These are phyloP conservation scores for Xerocomus spinulosus DNA, from an alignment of 768 basidiomycete genomes.

Conservation along the genomic window DNA sequence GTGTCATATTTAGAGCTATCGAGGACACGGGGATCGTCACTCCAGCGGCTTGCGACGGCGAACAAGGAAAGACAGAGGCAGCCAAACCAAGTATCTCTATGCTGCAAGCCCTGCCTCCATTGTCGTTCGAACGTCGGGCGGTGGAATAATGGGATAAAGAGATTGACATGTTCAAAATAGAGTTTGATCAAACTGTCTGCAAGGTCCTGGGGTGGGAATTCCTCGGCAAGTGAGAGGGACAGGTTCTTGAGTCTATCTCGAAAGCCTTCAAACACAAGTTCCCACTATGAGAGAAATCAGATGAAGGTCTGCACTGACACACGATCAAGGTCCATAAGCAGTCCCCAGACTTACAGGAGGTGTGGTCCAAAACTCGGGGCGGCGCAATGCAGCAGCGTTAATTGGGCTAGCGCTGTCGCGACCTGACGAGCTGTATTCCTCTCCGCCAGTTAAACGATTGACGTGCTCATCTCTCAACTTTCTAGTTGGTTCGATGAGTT, in stretches of 20 bases:
- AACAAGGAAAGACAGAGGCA: constrained; percentile 59
- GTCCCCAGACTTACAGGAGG: constrained; percentile 42
- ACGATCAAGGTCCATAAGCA: too few relatives aligned
- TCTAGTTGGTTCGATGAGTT: constrained; percentile 50
- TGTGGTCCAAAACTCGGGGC: constrained; percentile 54
- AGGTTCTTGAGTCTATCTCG: constrained; percentile 26
- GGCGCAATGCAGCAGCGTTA: constrained; percentile 26
- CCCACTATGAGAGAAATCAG: constrained; percentile 44
- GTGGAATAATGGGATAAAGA: constrained; percentile 64
- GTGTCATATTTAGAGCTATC: constrained; percentile 26
- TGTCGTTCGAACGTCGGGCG: constrained; percentile 63
- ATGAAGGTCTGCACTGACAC: too few relatives aligned
- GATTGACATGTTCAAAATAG: constrained; percentile 63
- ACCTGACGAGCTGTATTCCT: constrained; percentile 11
- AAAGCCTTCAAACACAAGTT: constrained; percentile 48
- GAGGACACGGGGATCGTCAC: constrained; percentile 56
- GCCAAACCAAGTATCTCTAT: constrained; percentile 55
- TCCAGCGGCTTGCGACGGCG: constrained; percentile 66
- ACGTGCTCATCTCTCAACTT: constrained; percentile 51
- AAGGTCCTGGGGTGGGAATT: constrained; percentile 64
- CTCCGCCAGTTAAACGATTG: constrained; percentile 30
- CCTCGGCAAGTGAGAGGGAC: constrained; percentile 32
- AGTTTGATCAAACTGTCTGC: constrained; percentile 54
- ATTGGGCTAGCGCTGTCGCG: constrained; percentile 20
- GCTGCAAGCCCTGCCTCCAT: constrained; percentile 50